A percentile compares a stretch with the other conserved stretches of the same genome.
These are phyloP conservation scores for Coprinopsis strossmayeri DNA, from an alignment of 768 basidiomycete species.

Conservation along the genomic window DNA sequence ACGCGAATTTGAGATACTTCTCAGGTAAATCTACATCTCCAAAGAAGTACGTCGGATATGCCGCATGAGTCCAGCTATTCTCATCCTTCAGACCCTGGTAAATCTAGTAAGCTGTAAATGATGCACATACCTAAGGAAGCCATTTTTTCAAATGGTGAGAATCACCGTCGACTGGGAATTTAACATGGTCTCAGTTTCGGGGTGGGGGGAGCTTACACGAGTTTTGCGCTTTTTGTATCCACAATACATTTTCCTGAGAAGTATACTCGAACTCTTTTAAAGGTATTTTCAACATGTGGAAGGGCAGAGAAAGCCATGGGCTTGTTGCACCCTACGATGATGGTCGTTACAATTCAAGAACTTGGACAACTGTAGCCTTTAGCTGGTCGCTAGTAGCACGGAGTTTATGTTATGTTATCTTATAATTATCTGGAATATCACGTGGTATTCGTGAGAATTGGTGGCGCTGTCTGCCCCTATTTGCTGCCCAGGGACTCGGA, in stretches of 20 bases:
- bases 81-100: not conserved
- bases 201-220: constrained; percentile 47
- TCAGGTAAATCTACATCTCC: not conserved
- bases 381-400: too few species aligned
- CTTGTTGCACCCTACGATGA: too few species aligned
- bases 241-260: constrained; percentile 45
- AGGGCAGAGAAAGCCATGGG: constrained; percentile 15
- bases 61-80: not conserved
- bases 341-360: constrained; percentile 24
- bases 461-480: too few species aligned
- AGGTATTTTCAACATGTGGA: constrained; percentile 40
- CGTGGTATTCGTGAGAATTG: too few species aligned
- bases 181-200: too few species aligned
- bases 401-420: too few species aligned
- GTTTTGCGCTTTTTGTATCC: constrained; percentile 49
- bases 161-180: too few species aligned
- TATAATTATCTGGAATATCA: too few species aligned
- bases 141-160: too few species aligned
- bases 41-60: not conserved
- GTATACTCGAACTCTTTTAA: constrained; percentile 48
- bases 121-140: too few species aligned
- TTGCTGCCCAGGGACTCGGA: too few species aligned
- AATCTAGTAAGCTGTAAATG: constrained; percentile 31
- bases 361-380: too few species aligned
- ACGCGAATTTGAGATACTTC: not conserved